A percentile compares a stretch with the other conserved stretches of the same genome.
These are phyloP conservation scores for Blastocystis sp. DNA, from an alignment of 352 stramenopile species.

Conservation along the genomic window DNA sequence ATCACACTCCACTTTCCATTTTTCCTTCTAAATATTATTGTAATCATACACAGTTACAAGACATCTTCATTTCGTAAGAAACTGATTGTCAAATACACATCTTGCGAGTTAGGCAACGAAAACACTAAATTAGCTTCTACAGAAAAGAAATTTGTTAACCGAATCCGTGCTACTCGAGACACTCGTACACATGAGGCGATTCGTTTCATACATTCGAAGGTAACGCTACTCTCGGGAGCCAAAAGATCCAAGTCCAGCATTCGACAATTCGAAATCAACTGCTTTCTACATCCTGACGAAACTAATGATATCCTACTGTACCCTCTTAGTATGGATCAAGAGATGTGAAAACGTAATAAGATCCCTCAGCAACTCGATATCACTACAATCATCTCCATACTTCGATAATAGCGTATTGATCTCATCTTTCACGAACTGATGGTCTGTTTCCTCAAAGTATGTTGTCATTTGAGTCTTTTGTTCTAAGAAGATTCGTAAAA, in stretches of 20 bases:
- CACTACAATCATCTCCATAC: neutral
- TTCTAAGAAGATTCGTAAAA: neutral
- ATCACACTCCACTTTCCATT: conserved; percentile 30
- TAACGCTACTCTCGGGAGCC: neutral
- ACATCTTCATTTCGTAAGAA: conserved; percentile 9
- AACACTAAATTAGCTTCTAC: neutral
- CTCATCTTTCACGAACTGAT: neutral
- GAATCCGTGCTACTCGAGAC: neutral
- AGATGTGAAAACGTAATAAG: conserved; percentile 5
- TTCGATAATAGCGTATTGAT: neutral
- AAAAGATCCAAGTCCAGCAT: neutral
- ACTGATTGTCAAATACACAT: conserved; percentile 9
- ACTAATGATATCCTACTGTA: neutral
- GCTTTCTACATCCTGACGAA: neutral
- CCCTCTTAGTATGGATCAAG: neutral
- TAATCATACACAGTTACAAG: neutral
- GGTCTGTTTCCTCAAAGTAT: conserved; percentile 12
- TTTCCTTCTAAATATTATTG: neutral
- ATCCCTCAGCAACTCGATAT: neutral
- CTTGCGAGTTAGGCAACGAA: neutral
- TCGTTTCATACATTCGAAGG: neutral
- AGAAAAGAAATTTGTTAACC: conserved; percentile 7
- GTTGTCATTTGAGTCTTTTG: conserved; percentile 17
- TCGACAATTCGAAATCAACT: neutral
- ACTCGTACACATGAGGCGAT: neutral